Evolutionary conservation across 805 yeast genomes (phyloP).

Genomic region (Metschnikowia drakensbergensis): DNA sequence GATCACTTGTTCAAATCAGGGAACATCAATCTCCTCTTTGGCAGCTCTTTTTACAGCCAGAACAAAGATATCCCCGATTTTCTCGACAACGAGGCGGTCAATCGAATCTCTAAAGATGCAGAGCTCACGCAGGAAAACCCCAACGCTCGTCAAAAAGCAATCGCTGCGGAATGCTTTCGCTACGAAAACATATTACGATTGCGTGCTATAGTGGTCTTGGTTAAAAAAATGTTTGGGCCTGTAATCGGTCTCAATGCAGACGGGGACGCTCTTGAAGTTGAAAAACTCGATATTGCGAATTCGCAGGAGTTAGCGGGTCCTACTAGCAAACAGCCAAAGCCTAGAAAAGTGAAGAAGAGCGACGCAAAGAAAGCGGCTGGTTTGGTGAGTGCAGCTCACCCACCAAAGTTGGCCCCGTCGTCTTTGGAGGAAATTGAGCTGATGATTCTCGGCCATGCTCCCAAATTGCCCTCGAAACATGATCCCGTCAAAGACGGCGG

Average conservation of each 20-base stretch:
- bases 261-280: constrained; percentile 6
- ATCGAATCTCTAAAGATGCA: constrained; percentile 12
- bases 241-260: constrained; percentile 6
- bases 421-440: constrained; percentile 38
- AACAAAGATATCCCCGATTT: constrained; percentile 18
- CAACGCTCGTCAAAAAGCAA: constrained; percentile 5
- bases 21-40: constrained; percentile 21
- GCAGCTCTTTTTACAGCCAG: constrained; percentile 16
- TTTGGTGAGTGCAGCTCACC: not conserved
- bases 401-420: constrained; percentile 17
- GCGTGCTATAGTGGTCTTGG: constrained; percentile 24
- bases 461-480: constrained; percentile 13
- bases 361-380: constrained; percentile 3
- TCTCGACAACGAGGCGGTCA: constrained; percentile 21
- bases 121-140: constrained; percentile 11
- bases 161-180: constrained; percentile 9
- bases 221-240: constrained; percentile 20
- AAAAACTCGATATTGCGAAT: constrained; percentile 10
- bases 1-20: constrained; percentile 34
- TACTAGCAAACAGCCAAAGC: not conserved
- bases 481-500: constrained; percentile 8
- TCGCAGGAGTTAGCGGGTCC: constrained; percentile 4
- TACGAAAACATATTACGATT: constrained; percentile 30
- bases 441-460: constrained; percentile 33
- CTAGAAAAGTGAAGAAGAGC: constrained; percentile 1